These are phyloP conservation scores for Paraglomus brasilianum DNA, from an alignment of 192 early-diverging fungal species.

Conservation along the genomic window DNA sequence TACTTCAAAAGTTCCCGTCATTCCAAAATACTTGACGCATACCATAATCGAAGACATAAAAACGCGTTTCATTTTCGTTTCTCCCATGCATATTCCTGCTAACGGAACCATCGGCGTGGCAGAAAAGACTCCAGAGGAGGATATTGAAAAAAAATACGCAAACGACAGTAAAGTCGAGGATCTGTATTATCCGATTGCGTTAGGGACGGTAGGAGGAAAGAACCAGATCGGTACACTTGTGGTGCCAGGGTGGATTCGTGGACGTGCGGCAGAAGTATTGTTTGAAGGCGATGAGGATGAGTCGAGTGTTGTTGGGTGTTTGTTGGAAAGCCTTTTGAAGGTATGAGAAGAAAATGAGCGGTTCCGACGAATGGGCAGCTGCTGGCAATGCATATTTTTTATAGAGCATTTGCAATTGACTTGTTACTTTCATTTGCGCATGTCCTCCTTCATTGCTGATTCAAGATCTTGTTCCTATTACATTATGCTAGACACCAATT, in stretches of 20 bases:
- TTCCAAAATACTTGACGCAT: slow-evolving; percentile 50
- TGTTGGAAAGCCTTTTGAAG: slow-evolving; percentile 56
- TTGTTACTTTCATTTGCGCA: too few species aligned
- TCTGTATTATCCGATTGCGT: slow-evolving; percentile 43
- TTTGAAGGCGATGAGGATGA: slow-evolving; percentile 77
- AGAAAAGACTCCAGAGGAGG: slow-evolving; percentile 38
- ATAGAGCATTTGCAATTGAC: not conserved
- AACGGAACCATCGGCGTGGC: slow-evolving; percentile 35
- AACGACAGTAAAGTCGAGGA: slow-evolving; percentile 48
- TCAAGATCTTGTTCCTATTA: slow-evolving; percentile 33
- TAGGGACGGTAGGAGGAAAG: slow-evolving; percentile 39
- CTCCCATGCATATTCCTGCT: slow-evolving; percentile 44
- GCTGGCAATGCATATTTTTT: slow-evolving; percentile 1
- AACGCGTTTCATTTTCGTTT: slow-evolving; percentile 61
- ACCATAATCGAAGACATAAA: slow-evolving; percentile 69
- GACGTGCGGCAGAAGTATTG: slow-evolving; percentile 74
- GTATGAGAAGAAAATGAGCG: slow-evolving; percentile 27
- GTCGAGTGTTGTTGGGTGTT: slow-evolving; percentile 51
- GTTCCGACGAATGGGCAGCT: not conserved
- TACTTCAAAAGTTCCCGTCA: slow-evolving; percentile 37
- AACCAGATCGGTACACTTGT: slow-evolving; percentile 46
- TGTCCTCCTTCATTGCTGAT: not conserved
- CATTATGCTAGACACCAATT: slow-evolving; percentile 52
- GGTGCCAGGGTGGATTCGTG: slow-evolving; percentile 85
- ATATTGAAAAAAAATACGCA: slow-evolving; percentile 47